Percentiles rank a stretch among this genome's conserved stretches.
These are phyloP conservation scores for Lactifluus echinatus DNA, from an alignment of 768 basidiomycete species.

Conservation along the genomic window DNA sequence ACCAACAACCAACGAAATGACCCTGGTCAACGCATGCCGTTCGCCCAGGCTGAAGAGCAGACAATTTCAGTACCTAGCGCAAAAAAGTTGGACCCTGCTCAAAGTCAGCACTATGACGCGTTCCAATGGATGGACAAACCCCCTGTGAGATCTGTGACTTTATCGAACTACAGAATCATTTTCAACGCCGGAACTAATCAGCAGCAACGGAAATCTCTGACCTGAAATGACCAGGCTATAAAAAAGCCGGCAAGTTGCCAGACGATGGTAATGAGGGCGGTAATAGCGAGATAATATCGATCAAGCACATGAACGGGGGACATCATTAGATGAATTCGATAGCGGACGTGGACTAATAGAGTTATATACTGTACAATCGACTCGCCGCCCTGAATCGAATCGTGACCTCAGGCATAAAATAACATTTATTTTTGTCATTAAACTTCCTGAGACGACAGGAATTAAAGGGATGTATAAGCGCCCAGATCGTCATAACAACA, in stretches of 20 bases:
- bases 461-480: slow-evolving; percentile 5
- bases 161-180: neutral
- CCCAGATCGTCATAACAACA: neutral
- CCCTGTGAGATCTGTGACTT: slow-evolving; percentile 6
- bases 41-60: too few species aligned
- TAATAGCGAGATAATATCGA: slow-evolving; percentile 40
- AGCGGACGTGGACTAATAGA: too few species aligned
- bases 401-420: neutral
- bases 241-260: slow-evolving; percentile 57
- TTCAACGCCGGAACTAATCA: neutral
- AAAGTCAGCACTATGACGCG: neutral
- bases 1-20: slow-evolving; percentile 23
- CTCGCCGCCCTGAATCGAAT: too few species aligned
- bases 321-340: neutral
- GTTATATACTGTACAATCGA: too few species aligned
- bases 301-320: slow-evolving; percentile 31
- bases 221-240: slow-evolving; percentile 56
- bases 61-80: slow-evolving; percentile 34
- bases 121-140: neutral
- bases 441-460: neutral
- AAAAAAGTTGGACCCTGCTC: slow-evolving; percentile 46
- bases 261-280: slow-evolving; percentile 42
- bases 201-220: slow-evolving; percentile 9
- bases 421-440: slow-evolving; percentile 11
- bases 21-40: neutral